Conservation (phyloP, 371 early-diverging fungal genomes). For the Umbelopsis sp. region DNA sequence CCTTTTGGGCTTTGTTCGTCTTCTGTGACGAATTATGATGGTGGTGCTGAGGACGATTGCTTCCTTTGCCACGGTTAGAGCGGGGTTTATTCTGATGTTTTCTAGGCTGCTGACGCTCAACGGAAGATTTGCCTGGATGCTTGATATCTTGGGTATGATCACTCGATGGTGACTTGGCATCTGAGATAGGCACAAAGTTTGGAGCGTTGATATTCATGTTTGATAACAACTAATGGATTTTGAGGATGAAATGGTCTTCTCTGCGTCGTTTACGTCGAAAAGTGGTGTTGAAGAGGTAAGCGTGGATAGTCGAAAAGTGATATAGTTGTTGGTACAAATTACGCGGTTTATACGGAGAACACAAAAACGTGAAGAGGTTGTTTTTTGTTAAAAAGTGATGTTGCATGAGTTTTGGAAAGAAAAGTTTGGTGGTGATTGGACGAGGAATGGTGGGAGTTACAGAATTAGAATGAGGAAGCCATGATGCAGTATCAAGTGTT, state of each 20-base stretch:
- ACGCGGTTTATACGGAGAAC: not conserved
- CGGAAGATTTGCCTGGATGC: not conserved
- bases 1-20: conserved; percentile 20
- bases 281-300: conserved; percentile 7
- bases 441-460: not conserved
- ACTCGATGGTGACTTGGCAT: conserved; percentile 1
- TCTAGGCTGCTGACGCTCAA: not conserved
- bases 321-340: conserved; percentile 7
- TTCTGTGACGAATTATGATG: not conserved
- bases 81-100: conserved; percentile 1
- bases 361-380: conserved; percentile 10
- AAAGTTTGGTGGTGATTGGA: not conserved
- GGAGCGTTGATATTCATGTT: conserved; percentile 40
- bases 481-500: not conserved
- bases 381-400: conserved; percentile 1
- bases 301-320: conserved; percentile 13
- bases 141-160: conserved; percentile 13
- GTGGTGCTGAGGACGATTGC: conserved; percentile 21
- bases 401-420: conserved; percentile 15
- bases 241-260: conserved; percentile 1
- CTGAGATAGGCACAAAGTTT: conserved; percentile 30
- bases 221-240: conserved; percentile 1
- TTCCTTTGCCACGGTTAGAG: conserved; percentile 16
- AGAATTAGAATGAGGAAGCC: conserved; percentile 14
- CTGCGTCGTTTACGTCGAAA: conserved; percentile 15